Evolutionary conservation across 495 filamentous ascomycete species (phyloP).

Genomic region (Parmelia sp.): DNA sequence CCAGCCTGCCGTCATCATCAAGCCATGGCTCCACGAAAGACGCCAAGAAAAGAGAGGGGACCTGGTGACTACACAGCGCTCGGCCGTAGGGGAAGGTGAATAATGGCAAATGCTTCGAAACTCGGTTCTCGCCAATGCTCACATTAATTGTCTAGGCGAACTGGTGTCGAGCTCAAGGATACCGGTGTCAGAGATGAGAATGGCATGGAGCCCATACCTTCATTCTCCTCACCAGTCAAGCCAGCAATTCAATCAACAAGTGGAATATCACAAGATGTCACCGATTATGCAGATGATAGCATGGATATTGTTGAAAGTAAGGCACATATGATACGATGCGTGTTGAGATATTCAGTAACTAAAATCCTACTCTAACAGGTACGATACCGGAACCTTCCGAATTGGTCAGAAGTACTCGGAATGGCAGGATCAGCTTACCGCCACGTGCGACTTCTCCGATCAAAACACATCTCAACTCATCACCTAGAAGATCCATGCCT

Average conservation of each 20-base stretch:
- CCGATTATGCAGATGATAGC: constrained; percentile 34
- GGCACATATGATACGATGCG: constrained; percentile 15
- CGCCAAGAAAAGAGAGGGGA: constrained; percentile 17
- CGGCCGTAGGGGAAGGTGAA: constrained; percentile 20
- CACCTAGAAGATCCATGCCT: constrained; percentile 31
- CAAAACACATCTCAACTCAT: constrained; percentile 39
- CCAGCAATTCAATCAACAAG: constrained; percentile 41
- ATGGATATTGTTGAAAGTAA: constrained; percentile 43
- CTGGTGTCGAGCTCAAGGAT: constrained; percentile 75
- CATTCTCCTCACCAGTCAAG: constrained; percentile 85
- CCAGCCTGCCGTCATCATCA: neutral
- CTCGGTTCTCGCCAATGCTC: neutral
- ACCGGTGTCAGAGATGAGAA: constrained; percentile 77
- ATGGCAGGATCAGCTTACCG: constrained; percentile 28
- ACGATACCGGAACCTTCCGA: constrained; percentile 42
- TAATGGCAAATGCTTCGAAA: neutral
- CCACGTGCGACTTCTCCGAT: constrained; percentile 40
- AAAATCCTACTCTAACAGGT: constrained; percentile 29
- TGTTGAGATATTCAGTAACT: neutral
- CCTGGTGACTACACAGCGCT: constrained; percentile 20
- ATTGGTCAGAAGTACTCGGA: constrained; percentile 30
- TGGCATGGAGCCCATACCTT: constrained; percentile 80
- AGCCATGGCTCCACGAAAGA: constrained; percentile 19
- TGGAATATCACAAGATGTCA: constrained; percentile 32
- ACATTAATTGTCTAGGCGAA: constrained; percentile 49